phyloP scores from a whole-genome alignment of 768 basidiomycete species.

The Mycena maculata region DNA sequence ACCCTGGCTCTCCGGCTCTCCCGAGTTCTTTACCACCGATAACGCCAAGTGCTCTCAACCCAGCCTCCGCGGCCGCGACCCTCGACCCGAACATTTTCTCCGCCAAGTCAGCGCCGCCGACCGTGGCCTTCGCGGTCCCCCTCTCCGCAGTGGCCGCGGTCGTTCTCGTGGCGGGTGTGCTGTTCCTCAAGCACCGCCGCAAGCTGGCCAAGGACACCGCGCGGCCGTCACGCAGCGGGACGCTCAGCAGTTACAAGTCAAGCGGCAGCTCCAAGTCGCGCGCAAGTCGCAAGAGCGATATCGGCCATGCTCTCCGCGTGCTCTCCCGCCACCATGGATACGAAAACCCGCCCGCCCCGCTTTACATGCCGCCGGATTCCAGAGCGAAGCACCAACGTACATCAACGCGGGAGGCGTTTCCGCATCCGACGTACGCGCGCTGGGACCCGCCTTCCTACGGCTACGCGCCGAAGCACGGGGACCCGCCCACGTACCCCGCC shows the following conservation, averaged over 20 bases:
- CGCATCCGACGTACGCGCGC: constrained; percentile 25
- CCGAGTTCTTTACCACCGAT: not conserved
- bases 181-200: constrained; percentile 44
- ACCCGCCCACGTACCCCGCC: constrained; percentile 1
- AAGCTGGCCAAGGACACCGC: constrained; percentile 36
- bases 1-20: constrained; percentile 1
- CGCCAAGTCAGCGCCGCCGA: constrained; percentile 41
- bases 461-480: not conserved
- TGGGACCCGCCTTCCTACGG: constrained; percentile 17
- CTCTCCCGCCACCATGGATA: constrained; percentile 33
- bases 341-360: constrained; percentile 33
- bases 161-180: constrained; percentile 42
- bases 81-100: constrained; percentile 35
- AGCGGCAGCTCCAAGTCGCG: constrained; percentile 11
- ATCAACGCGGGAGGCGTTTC: constrained; percentile 5
- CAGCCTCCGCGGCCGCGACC: constrained; percentile 4
- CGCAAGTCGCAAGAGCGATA: constrained; percentile 29
- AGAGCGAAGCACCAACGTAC: not conserved
- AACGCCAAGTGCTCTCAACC: not conserved
- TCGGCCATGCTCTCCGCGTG: constrained; percentile 35
- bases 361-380: constrained; percentile 34
- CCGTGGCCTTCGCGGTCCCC: constrained; percentile 48
- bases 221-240: constrained; percentile 33
- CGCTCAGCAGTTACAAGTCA: constrained; percentile 33
- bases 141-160: constrained; percentile 47